These are phyloP conservation scores for Larix sibirica DNA, from an alignment of 83 land plant species.

Conservation along the genomic window DNA sequence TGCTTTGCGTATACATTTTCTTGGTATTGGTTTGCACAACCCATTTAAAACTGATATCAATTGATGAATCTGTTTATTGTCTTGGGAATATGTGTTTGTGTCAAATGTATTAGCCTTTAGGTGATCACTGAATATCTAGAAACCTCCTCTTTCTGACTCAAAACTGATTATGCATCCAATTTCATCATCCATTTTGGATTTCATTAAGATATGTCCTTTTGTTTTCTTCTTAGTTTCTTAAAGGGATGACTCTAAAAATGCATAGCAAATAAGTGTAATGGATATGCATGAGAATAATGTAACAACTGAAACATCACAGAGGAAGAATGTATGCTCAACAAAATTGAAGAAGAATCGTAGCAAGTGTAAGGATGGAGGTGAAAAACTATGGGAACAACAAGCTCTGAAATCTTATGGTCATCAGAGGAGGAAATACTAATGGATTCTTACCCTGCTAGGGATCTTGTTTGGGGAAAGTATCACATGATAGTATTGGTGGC, in stretches of 20 bases:
- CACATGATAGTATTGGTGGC: constrained; percentile 13
- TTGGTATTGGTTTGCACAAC: too few relatives aligned
- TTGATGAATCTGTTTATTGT: too few relatives aligned
- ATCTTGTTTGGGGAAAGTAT: constrained; percentile 17
- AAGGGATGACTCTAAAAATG: neutral
- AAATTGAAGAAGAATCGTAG: constrained; percentile 17
- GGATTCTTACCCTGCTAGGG: neutral
- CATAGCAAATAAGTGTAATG: constrained; percentile 10
- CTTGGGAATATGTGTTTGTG: too few relatives aligned
- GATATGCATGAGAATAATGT: constrained; percentile 17
- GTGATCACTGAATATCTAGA: too few relatives aligned
- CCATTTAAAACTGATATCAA: too few relatives aligned
- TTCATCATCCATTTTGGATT: too few relatives aligned
- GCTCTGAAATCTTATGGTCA: constrained; percentile 12
- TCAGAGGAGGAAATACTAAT: neutral
- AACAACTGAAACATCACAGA: neutral
- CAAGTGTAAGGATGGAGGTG: constrained; percentile 17
- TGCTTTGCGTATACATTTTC: too few relatives aligned
- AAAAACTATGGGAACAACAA: constrained; percentile 13
- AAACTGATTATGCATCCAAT: too few relatives aligned
- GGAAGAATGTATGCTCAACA: neutral
- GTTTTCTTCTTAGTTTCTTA: too few relatives aligned
- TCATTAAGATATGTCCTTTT: too few relatives aligned
- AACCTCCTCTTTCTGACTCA: too few relatives aligned
- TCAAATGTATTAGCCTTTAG: too few relatives aligned